These are phyloP conservation scores for Blastomyces silverae DNA, from an alignment of 2,329 filamentous ascomycete genomes.

Conservation along the genomic window DNA sequence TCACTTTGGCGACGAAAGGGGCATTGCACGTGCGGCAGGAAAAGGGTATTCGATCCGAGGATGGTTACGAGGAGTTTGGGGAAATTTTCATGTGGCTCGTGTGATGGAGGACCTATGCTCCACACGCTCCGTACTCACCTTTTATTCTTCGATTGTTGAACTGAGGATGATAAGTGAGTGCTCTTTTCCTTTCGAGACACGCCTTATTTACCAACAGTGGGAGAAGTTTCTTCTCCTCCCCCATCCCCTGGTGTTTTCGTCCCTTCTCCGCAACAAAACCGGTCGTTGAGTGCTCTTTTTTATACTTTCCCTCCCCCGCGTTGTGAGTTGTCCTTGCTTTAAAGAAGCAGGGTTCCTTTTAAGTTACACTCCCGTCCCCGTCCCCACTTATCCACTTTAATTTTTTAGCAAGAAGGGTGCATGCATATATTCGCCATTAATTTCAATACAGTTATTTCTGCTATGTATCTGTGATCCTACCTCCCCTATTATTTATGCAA, in stretches of 20 bases:
- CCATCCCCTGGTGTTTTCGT: too few relatives aligned
- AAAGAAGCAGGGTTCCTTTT: neutral
- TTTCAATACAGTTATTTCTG: neutral
- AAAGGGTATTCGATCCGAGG: slow-evolving; percentile 15
- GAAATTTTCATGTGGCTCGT: slow-evolving; percentile 14
- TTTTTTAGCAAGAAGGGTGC: neutral
- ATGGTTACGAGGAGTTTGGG: slow-evolving; percentile 10
- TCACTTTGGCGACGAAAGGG: slow-evolving; percentile 62
- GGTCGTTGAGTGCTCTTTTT: neutral
- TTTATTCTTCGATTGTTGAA: neutral
- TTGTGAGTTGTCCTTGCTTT: neutral
- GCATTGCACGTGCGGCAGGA: slow-evolving; percentile 58
- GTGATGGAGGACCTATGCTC: neutral
- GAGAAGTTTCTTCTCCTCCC: neutral
- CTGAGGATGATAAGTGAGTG: neutral
- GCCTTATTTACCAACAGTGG: neutral
- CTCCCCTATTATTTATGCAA: neutral
- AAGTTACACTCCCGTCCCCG: neutral
- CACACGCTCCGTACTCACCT: neutral
- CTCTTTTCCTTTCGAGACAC: neutral
- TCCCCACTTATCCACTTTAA: neutral
- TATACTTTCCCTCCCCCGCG: neutral
- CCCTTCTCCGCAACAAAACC: too few relatives aligned
- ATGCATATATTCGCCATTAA: too few relatives aligned
- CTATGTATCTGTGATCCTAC: neutral